A percentile compares a stretch with the other conserved stretches of the same genome.
phyloP scores from a whole-genome alignment of 1,284 basidiomycete genomes.

The Rhizoctonia solani region DNA sequence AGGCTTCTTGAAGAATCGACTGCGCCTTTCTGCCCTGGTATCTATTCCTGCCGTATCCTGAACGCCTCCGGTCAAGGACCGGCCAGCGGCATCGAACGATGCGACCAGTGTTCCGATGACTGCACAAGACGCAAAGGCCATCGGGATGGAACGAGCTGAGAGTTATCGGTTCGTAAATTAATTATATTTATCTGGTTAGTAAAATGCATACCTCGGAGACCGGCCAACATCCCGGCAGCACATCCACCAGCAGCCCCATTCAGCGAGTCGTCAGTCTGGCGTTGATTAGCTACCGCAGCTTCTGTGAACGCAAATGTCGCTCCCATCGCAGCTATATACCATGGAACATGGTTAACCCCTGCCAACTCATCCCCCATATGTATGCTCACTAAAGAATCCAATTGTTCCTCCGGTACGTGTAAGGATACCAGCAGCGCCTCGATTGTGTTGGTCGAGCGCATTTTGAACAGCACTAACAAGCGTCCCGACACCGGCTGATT shows the following conservation, averaged over 20 bases:
- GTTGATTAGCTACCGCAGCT: constrained; percentile 76
- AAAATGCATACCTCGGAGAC: constrained; percentile 68
- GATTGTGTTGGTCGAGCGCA: constrained; percentile 76
- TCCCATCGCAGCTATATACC: constrained; percentile 86
- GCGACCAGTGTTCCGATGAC: constrained; percentile 82
- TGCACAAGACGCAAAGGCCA: constrained; percentile 80
- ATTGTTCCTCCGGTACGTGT: constrained; percentile 79
- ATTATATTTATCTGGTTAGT: constrained; percentile 33
- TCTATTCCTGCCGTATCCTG: constrained; percentile 45
- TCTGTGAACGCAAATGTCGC: constrained; percentile 85
- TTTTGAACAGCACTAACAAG: constrained; percentile 85
- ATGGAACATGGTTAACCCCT: constrained; percentile 33
- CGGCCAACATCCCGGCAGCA: constrained; percentile 90
- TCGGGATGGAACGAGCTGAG: constrained; percentile 80
- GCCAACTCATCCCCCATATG: not conserved
- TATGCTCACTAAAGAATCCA: constrained; percentile 73
- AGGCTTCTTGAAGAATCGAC: constrained; percentile 70
- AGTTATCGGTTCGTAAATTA: constrained; percentile 31
- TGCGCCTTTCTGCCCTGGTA: constrained; percentile 63
- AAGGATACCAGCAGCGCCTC: constrained; percentile 86
- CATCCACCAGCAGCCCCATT: constrained; percentile 90
- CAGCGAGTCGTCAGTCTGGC: constrained; percentile 78
- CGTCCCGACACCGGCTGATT: constrained; percentile 73
- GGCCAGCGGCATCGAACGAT: constrained; percentile 81
- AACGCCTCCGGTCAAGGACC: constrained; percentile 54